Percentiles rank a stretch among this genome's conserved stretches.
Conservation (phyloP, 1,284 basidiomycete species). For the Inonotus hispidus region DNA sequence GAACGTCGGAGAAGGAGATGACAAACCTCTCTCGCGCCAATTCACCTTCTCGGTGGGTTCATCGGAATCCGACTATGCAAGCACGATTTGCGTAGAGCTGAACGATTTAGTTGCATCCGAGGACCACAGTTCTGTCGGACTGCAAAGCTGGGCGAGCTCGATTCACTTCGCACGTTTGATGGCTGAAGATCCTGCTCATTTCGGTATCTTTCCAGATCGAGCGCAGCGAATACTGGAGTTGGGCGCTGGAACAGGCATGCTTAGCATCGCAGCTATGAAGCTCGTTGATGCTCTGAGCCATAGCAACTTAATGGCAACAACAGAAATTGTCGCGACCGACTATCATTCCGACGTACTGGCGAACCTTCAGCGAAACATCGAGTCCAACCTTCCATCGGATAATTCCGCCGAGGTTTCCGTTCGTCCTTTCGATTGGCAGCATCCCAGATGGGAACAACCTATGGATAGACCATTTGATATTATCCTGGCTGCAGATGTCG, state of each 20-base stretch:
- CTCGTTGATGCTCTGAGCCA: slow-evolving; percentile 34
- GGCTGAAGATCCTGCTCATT: slow-evolving; percentile 47
- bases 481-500: slow-evolving; percentile 64
- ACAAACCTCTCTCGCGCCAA: slow-evolving; percentile 22
- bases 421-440: slow-evolving; percentile 64
- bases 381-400: slow-evolving; percentile 43
- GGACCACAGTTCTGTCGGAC: slow-evolving; percentile 79
- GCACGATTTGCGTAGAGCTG: slow-evolving; percentile 44
- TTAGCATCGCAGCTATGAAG: slow-evolving; percentile 68
- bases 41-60: slow-evolving; percentile 27
- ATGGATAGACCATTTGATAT: slow-evolving; percentile 45
- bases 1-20: slow-evolving; percentile 19
- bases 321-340: slow-evolving; percentile 66
- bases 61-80: neutral
- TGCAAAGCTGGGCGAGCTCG: slow-evolving; percentile 85
- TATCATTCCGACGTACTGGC: slow-evolving; percentile 72
- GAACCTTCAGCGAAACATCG: slow-evolving; percentile 65
- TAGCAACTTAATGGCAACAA: neutral
- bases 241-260: slow-evolving; percentile 82
- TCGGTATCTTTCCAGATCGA: slow-evolving; percentile 32
- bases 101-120: slow-evolving; percentile 64
- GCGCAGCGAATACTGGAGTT: slow-evolving; percentile 66
- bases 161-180: slow-evolving; percentile 73
- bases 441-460: slow-evolving; percentile 35
- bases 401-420: slow-evolving; percentile 34